A percentile compares a stretch with the other conserved stretches of the same genome.
These are phyloP conservation scores for Pseudofabraea citricarpa DNA, from an alignment of 2,329 filamentous ascomycete genomes.

Conservation along the genomic window DNA sequence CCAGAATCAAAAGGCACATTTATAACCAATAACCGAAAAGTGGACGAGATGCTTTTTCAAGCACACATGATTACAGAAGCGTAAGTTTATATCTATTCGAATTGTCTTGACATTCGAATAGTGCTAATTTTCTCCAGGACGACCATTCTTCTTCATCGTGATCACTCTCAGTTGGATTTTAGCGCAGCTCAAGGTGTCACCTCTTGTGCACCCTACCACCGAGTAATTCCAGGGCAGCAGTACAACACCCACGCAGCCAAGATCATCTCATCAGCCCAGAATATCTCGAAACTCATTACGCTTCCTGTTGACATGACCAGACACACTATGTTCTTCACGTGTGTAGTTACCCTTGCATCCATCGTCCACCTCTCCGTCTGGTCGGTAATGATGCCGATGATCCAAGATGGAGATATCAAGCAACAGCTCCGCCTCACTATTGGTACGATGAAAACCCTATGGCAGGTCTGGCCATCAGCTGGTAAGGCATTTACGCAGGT, in stretches of 20 bases:
- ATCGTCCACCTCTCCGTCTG: constrained; percentile 81
- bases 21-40: constrained; percentile 61
- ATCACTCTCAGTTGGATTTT: constrained; percentile 68
- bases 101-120: background rate
- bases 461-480: constrained; percentile 24
- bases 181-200: constrained; percentile 52
- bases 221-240: constrained; percentile 17
- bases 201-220: constrained; percentile 56
- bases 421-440: constrained; percentile 74
- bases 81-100: no score
- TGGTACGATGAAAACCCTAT: constrained; percentile 24
- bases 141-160: constrained; percentile 74
- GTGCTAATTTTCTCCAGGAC: constrained; percentile 32
- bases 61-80: constrained; percentile 71
- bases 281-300: constrained; percentile 70
- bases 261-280: constrained; percentile 72
- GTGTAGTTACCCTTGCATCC: constrained; percentile 71
- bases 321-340: constrained; percentile 82
- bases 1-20: constrained; percentile 67
- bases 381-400: constrained; percentile 34
- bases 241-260: constrained; percentile 63
- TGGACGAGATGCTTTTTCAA: constrained; percentile 91
- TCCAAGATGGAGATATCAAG: constrained; percentile 60
- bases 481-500: constrained; percentile 71
- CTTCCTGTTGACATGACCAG: constrained; percentile 66